Base-by-base conservation (phyloP, 306 rosid genomes). In the Chamaecrista fasciculata region DNA sequence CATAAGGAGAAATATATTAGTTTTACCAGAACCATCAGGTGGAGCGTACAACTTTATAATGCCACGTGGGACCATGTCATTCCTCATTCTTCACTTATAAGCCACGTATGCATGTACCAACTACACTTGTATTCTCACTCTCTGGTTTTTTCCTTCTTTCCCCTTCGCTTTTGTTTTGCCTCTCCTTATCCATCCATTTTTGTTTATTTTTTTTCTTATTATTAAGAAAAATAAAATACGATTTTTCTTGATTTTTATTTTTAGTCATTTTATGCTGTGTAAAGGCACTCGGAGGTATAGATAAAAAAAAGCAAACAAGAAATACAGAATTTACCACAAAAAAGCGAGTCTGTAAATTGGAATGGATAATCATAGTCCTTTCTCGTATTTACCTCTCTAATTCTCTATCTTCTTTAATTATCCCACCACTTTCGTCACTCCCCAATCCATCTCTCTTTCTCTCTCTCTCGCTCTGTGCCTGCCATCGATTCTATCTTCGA, bases 371-470 rank as follows among this genome's bases (percentile, higher is more conserved):
- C 69, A 53, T 81, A 4, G 8, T 61, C 29, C 16, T 25, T 56
- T 78, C 51, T 12, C 50, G 6, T 57, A 68, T 25, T 21, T 61
- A 40, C 66, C 49, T 47, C 50, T 66, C 60, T 48, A 61, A 80
- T 72, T 76, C 79, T 57, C 79, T 21, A 11, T 56, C 19, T 42
- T 62, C 70, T 78, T 72, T 80, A 73, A 83, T 83, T 80, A 78
- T 78, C 34, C 53, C 76, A 61, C 60, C 61, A 60, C 61, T 70
- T 62, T 29, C 77, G 52, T 43, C 48, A 43, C 73, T 71, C n/a
- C n/a, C n/a, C n/a, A n/a, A n/a, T n/a, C n/a, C n/a, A n/a, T n/a
- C 16, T 25, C 44, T n/a, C 59, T 67, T 44, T 47, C 73, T 18
- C 81, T 39, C 23, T 64, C 79, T 59, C 9, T 48, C 55, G 59